Base-by-base conservation (phyloP, 495 filamentous ascomycete species). In the Penicillium longicatenatum region DNA sequence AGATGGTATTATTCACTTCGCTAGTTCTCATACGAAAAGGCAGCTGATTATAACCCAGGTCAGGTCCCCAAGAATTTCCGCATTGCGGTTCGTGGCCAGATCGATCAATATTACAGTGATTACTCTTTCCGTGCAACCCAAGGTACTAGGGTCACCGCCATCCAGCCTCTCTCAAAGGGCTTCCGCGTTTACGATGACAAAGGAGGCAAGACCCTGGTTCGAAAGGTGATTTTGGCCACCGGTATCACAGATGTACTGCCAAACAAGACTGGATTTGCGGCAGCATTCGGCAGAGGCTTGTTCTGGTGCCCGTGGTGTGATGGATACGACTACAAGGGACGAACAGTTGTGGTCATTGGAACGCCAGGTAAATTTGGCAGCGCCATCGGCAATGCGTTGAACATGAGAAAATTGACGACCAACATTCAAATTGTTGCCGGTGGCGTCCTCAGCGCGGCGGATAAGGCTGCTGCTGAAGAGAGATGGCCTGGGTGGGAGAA, bases 221-320 rank as follows among this genome's bases (percentile, higher is more conserved):
- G 52, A 21, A 74, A 75, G 42, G 57, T 81, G 46, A 66, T 81
- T 35, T 65, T 81, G 17, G 78, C 73, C 6, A 81, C 74, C 3
- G 77, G 78, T 4, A 70, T 81, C 3, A 74, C 59, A 20, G 78
- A 81, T 56, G 64, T 78, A 37, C 51, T 79, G 2, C 78, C 78
- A 6, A 21, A 42, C 19, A 78, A 71, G 2, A 70, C 73, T 0
- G 78, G 78, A 6, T 42, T 81, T 3, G 31, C 33, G 10, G 69
- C 75, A 47, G 77, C 69, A 43, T 81, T 76, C 72, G 78, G 78
- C 19, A 65, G 73, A 50, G 76, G 78, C 50, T 71, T 79, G 24
- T 81, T 71, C 60, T 79, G 76, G 76, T 81, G 78, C 44, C 76
- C 76, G 0, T 81, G 78, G 78, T 81, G 78, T 61, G 78, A 81